A percentile compares a stretch with the other conserved stretches of the same genome.
Conservation (phyloP, 2,329 filamentous ascomycete species). For the Exserohilum turcica region DNA sequence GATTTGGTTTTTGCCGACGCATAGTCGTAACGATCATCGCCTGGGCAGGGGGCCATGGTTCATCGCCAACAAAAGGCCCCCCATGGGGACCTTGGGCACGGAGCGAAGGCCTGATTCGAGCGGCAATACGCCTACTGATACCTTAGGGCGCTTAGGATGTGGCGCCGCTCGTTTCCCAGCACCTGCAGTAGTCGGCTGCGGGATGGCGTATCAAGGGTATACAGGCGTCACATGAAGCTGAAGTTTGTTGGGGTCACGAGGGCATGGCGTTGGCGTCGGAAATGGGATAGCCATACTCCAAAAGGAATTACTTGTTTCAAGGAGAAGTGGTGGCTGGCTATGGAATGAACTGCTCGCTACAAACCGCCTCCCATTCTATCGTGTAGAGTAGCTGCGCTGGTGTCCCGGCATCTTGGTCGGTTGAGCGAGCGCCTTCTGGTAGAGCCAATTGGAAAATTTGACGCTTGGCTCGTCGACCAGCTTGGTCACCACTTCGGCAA, state of each 20-base stretch:
- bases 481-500: slow-evolving; percentile 43
- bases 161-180: neutral
- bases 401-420: slow-evolving; percentile 9
- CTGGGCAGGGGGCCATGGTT: slow-evolving; percentile 4
- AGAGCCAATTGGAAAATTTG: slow-evolving; percentile 57
- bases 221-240: slow-evolving; percentile 21
- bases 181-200: slow-evolving; percentile 10
- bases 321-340: neutral
- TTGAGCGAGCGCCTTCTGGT: slow-evolving; percentile 52
- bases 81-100: slow-evolving; percentile 18
- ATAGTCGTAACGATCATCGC: slow-evolving; percentile 7
- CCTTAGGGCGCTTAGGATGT: neutral
- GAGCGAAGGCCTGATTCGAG: slow-evolving; percentile 20
- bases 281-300: neutral
- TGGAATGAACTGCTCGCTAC: neutral
- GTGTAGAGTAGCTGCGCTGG: slow-evolving; percentile 10
- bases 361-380: neutral
- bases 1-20: neutral
- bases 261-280: neutral
- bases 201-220: neutral
- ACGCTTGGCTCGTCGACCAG: slow-evolving; percentile 60
- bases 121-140: slow-evolving; percentile 17
- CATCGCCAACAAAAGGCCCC: slow-evolving; percentile 6
- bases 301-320: neutral
- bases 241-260: slow-evolving; percentile 1